Evolutionary conservation across 257 asterid genomes (phyloP).

Genomic region (Phtheirospermum japonicum): DNA sequence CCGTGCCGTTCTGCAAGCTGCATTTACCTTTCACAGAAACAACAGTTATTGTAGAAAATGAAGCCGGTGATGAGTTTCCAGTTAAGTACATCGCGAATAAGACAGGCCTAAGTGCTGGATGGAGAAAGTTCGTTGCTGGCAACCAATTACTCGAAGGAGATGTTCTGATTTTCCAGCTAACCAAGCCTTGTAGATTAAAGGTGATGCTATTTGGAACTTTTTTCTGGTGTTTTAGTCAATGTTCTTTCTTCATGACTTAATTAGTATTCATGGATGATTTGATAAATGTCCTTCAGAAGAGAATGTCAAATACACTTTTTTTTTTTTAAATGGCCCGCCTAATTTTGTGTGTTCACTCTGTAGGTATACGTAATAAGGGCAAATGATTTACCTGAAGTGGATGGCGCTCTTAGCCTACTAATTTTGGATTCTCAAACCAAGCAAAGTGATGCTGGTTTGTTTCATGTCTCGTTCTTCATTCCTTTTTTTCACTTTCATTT

Average conservation of each 20-base stretch:
- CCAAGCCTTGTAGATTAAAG: constrained; percentile 54
- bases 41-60: constrained; percentile 45
- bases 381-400: constrained; percentile 64
- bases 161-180: constrained; percentile 56
- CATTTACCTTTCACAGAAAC: constrained; percentile 57
- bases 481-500: too few relatives aligned
- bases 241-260: background rate
- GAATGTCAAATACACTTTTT: background rate
- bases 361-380: constrained; percentile 60
- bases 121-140: constrained; percentile 70
- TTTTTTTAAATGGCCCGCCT: background rate
- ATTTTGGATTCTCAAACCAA: constrained; percentile 58
- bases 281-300: background rate
- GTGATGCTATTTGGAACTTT: constrained; percentile 29
- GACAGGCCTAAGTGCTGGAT: constrained; percentile 81
- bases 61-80: constrained; percentile 50
- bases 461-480: background rate
- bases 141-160: constrained; percentile 74
- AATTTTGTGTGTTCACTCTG: constrained; percentile 21
- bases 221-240: background rate
- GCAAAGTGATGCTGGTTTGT: constrained; percentile 55
- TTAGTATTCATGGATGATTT: background rate
- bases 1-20: constrained; percentile 64
- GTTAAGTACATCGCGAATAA: constrained; percentile 62
- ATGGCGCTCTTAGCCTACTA: constrained; percentile 73